Evolutionary conservation across 73 alveolate genomes (phyloP).

Genomic region (Durusdinium trenchii): DNA sequence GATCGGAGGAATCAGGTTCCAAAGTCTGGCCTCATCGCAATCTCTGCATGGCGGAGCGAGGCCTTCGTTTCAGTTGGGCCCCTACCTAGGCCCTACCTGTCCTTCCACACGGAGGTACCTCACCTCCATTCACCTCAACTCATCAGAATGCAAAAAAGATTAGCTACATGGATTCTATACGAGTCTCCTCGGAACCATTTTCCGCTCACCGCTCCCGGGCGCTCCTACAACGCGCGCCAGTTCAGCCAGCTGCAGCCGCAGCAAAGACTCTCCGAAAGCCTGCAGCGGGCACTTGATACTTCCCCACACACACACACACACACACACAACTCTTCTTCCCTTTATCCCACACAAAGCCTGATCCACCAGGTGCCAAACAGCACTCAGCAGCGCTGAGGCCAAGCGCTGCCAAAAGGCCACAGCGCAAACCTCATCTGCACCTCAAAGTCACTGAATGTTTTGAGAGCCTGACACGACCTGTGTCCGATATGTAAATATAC

Average conservation of each 20-base stretch:
- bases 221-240: slow-evolving; percentile 29
- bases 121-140: no score
- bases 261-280: not conserved
- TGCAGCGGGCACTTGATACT: not conserved
- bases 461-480: no score
- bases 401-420: slow-evolving; percentile 34
- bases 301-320: not conserved
- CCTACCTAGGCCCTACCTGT: no score
- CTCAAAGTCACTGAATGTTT: no score
- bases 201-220: no score
- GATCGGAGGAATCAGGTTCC: not conserved
- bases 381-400: slow-evolving; percentile 44
- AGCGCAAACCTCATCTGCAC: slow-evolving; percentile 9
- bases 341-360: not conserved
- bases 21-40: slow-evolving; percentile 10
- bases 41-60: slow-evolving; percentile 36
- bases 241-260: slow-evolving; percentile 19
- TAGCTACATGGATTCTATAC: no score
- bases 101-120: no score
- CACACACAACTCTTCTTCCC: not conserved
- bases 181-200: no score
- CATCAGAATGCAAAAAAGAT: no score
- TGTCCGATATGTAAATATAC: no score
- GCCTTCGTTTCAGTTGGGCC: no score
- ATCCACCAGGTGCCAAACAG: slow-evolving; percentile 35